phyloP scores from a whole-genome alignment of 2,329 filamentous ascomycete genomes.

The Colletotrichum sp. region DNA sequence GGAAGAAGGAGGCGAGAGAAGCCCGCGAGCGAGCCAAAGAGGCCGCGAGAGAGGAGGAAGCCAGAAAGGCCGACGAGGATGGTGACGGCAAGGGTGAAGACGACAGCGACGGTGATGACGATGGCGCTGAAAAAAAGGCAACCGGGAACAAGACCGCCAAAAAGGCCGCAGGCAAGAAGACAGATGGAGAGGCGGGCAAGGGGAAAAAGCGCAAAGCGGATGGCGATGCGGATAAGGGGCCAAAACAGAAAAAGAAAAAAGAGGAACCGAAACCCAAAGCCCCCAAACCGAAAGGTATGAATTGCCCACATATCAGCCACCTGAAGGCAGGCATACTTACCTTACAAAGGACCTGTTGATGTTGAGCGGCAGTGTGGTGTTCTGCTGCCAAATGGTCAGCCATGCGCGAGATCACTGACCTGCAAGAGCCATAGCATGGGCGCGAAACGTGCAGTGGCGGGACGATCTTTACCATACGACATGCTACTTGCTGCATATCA shows the following conservation, averaged over 20 bases:
- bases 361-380: conserved; percentile 95
- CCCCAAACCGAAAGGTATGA: conserved; percentile 79
- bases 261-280: conserved; percentile 86
- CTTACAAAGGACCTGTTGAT: conserved; percentile 75
- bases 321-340: background rate
- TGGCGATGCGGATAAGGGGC: conserved; percentile 77
- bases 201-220: conserved; percentile 83
- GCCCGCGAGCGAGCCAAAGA: conserved; percentile 71
- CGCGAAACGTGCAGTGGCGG: conserved; percentile 86
- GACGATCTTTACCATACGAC: conserved; percentile 87
- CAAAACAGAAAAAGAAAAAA: conserved; percentile 94
- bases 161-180: conserved; percentile 71
- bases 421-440: conserved; percentile 98
- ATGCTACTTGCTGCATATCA: conserved; percentile 88
- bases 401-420: conserved; percentile 86
- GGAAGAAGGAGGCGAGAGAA: conserved; percentile 77
- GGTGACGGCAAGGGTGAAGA: conserved; percentile 56
- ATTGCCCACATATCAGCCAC: background rate
- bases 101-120: conserved; percentile 50
- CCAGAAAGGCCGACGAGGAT: conserved; percentile 55
- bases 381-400: conserved; percentile 80
- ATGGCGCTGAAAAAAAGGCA: conserved; percentile 47
- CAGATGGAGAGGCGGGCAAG: conserved; percentile 63
- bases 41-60: conserved; percentile 62
- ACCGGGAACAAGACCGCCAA: conserved; percentile 52